Percentiles rank a stretch among this genome's conserved stretches.
These are phyloP conservation scores for Tylopilus felleus DNA, from an alignment of 768 basidiomycete species.

Conservation along the genomic window DNA sequence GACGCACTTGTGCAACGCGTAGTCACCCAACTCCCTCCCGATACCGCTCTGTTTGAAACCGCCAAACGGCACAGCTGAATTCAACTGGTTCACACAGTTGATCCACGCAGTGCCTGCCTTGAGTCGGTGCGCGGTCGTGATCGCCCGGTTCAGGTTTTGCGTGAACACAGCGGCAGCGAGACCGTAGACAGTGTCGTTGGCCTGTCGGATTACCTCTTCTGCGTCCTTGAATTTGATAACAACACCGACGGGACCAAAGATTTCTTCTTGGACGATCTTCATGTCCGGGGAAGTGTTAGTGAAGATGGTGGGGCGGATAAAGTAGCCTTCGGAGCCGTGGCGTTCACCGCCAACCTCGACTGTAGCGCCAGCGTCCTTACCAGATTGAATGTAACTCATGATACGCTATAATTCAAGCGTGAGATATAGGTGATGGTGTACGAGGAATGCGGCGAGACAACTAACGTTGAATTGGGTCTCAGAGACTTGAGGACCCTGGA, in stretches of 20 bases:
- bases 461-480: constrained; percentile 69
- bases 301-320: constrained; percentile 74
- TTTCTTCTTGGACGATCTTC: constrained; percentile 74
- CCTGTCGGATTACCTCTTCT: constrained; percentile 62
- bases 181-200: constrained; percentile 87
- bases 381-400: constrained; percentile 74
- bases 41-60: constrained; percentile 84
- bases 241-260: constrained; percentile 78
- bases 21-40: constrained; percentile 77
- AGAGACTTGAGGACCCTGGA: constrained; percentile 80
- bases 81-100: constrained; percentile 31
- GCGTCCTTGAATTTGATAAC: constrained; percentile 73
- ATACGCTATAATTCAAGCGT: constrained; percentile 50
- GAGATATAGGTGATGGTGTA: not conserved
- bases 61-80: constrained; percentile 65
- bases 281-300: constrained; percentile 62
- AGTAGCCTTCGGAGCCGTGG: constrained; percentile 61
- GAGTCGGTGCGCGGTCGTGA: constrained; percentile 68
- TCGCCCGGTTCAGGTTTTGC: constrained; percentile 68
- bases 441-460: not conserved
- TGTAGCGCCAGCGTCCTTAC: constrained; percentile 68
- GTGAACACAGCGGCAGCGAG: constrained; percentile 88
- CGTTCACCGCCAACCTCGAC: constrained; percentile 61
- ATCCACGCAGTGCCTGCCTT: constrained; percentile 83
- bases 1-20: constrained; percentile 56